phyloP scores from a whole-genome alignment of 331 rosid genomes.

The Rosa hybrid region DNA sequence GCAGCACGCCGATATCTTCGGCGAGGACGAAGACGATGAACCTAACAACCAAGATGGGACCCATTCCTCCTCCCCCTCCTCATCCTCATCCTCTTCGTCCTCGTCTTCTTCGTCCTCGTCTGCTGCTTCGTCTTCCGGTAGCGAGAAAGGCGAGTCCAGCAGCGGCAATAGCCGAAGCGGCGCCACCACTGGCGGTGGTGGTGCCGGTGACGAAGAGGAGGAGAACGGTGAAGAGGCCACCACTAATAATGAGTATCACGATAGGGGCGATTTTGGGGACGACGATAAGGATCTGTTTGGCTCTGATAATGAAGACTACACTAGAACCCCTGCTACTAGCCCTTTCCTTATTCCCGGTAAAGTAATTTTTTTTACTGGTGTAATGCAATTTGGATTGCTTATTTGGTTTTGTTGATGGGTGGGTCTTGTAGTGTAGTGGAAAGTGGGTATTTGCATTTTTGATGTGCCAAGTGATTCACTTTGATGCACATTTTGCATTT shows the following conservation, averaged over 20 bases:
- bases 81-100: constrained; percentile 44
- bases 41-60: constrained; percentile 52
- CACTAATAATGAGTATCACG: constrained; percentile 23
- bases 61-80: constrained; percentile 67
- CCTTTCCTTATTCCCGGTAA: constrained; percentile 79
- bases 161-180: constrained; percentile 35
- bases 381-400: too few species aligned
- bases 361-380: background rate
- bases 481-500: background rate
- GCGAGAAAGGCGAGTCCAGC: constrained; percentile 54
- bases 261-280: constrained; percentile 19
- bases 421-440: background rate
- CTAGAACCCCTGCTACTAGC: constrained; percentile 72
- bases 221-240: constrained; percentile 61
- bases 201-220: constrained; percentile 39
- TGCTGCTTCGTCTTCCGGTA: constrained; percentile 58
- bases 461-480: constrained; percentile 1
- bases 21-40: constrained; percentile 38
- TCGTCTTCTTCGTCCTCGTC: constrained; percentile 55
- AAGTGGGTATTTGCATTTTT: background rate
- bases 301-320: constrained; percentile 83
- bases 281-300: constrained; percentile 83
- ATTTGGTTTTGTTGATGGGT: background rate
- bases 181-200: constrained; percentile 46
- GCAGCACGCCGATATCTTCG: constrained; percentile 58